phyloP scores from a whole-genome alignment of 306 rosid genomes.

The Cyamopsis tetragonoloba region DNA sequence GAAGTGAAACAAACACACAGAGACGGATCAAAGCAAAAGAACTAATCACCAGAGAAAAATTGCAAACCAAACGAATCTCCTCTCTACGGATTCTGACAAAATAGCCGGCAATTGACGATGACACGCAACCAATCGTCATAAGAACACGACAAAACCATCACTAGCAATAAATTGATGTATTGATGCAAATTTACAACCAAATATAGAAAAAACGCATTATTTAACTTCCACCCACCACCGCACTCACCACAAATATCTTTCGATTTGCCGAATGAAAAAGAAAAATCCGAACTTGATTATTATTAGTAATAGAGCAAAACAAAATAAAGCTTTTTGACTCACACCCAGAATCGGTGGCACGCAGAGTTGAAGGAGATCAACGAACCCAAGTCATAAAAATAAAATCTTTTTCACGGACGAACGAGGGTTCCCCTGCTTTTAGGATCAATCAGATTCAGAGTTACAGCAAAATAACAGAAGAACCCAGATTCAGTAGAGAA shows the following conservation, averaged over 20 bases:
- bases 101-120: constrained; percentile 39
- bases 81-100: constrained; percentile 20
- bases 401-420: no score
- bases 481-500: background rate
- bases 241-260: constrained; percentile 44
- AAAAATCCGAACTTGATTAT: constrained; percentile 22
- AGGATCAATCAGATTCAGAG: background rate
- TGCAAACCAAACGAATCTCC: constrained; percentile 7
- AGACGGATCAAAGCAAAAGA: constrained; percentile 21
- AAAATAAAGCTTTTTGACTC: constrained; percentile 22
- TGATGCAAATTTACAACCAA: constrained; percentile 22
- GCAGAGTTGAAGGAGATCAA: background rate
- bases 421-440: background rate
- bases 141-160: constrained; percentile 28
- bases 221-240: background rate
- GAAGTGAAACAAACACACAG: background rate
- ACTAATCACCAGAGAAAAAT: background rate
- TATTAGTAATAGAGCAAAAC: background rate
- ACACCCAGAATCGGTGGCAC: constrained; percentile 23
- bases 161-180: constrained; percentile 5
- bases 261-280: background rate
- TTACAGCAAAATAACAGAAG: background rate
- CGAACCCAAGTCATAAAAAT: constrained; percentile 22
- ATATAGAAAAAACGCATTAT: background rate
- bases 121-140: constrained; percentile 18